Base-by-base conservation (phyloP, 2,329 filamentous ascomycete species). In the Alternaria triticina region DNA sequence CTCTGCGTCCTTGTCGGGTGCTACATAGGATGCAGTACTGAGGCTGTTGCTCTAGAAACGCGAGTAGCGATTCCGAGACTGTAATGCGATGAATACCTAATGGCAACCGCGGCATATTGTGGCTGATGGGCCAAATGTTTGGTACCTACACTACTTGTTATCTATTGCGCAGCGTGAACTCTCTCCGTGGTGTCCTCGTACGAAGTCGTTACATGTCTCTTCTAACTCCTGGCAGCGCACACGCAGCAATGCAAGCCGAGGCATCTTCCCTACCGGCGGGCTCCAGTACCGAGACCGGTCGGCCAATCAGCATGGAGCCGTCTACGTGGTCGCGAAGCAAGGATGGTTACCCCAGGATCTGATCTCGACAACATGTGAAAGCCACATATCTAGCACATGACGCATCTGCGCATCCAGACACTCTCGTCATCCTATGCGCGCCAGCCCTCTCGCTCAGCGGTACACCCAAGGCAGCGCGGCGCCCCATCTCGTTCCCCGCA, bases 1-100 rank as follows among this genome's bases (percentile, higher is more conserved):
- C 27, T 61, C 71, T 51, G 75, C 62, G 15, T 76, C 75, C 12
- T 61, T 79, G 56, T 71, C 77, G 44, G 77, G 76, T 10, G 70
- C 76, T 36, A 72, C 70, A 5, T 79, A 60, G 49, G 30, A 8
- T 6, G 15, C 15, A n/a, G 17, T 44, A 17, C 12, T 51, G 45
- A 40, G 28, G 12, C 1, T 52, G 47, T 49, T 50, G 23, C 20
- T 33, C 57, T 59, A 54, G 50, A 46, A 46, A 46, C 44, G 44
- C 44, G 44, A 12, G 22, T 11, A 23, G 49, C 28, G 28, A 51
- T 51, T 23, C 13, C 28, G 20, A 36, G 17, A 36, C 15, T 33
- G 49, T 23, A 23, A 23, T 15, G 49, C 20, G 13, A 36, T 23
- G 28, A 25, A 54, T 28, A 57, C 52, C n/a, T 44, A 30, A 43